Conservation (phyloP, 1,139 yeast species). For the Pichia sp. region DNA sequence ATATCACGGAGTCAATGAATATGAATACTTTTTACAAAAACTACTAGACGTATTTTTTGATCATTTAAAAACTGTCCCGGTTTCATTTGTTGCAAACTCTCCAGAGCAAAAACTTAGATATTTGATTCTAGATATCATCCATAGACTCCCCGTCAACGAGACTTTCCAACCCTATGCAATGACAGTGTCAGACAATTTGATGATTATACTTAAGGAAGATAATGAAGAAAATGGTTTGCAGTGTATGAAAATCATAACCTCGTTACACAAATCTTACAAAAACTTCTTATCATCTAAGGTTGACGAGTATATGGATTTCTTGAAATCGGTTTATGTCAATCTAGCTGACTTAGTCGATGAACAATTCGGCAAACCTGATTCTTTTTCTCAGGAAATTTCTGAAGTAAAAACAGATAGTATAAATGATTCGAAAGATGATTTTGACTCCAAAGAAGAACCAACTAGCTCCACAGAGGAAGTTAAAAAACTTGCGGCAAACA, state of each 20-base stretch:
- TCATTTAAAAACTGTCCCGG: constrained; percentile 63
- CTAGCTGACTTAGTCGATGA: constrained; percentile 68
- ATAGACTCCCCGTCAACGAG: constrained; percentile 80
- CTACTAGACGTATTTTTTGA: constrained; percentile 60
- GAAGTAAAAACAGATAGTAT: neutral
- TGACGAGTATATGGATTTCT: constrained; percentile 71
- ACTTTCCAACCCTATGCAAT: constrained; percentile 70
- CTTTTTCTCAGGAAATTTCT: neutral
- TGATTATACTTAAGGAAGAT: constrained; percentile 61
- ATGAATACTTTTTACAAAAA: constrained; percentile 61
- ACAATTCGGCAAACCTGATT: constrained; percentile 25
- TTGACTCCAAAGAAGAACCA: neutral
- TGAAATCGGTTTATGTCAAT: constrained; percentile 73
- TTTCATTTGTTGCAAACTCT: constrained; percentile 61
- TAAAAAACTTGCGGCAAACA: neutral
- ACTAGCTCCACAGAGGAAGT: neutral
- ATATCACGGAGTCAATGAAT: constrained; percentile 74
- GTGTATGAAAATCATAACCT: constrained; percentile 86
- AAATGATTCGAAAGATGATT: neutral
- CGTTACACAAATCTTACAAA: constrained; percentile 83
- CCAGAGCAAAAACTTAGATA: constrained; percentile 74
- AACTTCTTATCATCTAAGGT: constrained; percentile 65
- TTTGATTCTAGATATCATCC: constrained; percentile 72
- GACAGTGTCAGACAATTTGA: constrained; percentile 58
- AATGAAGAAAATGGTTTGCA: constrained; percentile 95